phyloP scores from a whole-genome alignment of 495 filamentous ascomycete genomes.

The Aspergillus incahuasiensis region DNA sequence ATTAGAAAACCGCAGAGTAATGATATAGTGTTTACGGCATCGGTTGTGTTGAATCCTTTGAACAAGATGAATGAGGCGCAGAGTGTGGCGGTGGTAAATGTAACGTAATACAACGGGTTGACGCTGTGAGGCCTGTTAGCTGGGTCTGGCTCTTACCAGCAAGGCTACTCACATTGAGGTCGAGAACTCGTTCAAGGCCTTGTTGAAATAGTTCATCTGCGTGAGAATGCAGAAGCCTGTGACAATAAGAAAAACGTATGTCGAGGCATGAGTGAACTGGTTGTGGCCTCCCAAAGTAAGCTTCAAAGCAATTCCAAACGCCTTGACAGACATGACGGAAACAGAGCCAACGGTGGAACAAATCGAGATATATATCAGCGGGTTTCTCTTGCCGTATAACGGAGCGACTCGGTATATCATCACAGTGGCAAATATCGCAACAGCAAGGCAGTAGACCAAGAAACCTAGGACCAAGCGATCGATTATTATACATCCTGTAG shows the following conservation, averaged over 20 bases:
- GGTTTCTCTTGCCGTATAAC: constrained; percentile 85
- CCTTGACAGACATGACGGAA: constrained; percentile 98
- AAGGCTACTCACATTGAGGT: constrained; percentile 76
- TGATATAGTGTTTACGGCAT: constrained; percentile 89
- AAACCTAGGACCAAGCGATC: constrained; percentile 57
- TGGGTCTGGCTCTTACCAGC: neutral
- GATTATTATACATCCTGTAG: neutral
- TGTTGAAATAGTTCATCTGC: constrained; percentile 99
- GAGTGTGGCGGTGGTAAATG: constrained; percentile 95
- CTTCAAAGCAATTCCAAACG: constrained; percentile 94
- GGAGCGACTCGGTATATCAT: constrained; percentile 97
- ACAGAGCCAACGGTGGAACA: constrained; percentile 95
- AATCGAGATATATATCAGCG: constrained; percentile 91
- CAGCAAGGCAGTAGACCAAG: constrained; percentile 70
- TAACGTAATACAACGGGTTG: constrained; percentile 97
- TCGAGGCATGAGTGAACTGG: constrained; percentile 88
- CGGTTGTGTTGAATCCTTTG: constrained; percentile 93
- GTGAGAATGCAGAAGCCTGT: constrained; percentile 89
- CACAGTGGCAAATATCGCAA: constrained; percentile 74
- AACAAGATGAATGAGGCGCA: constrained; percentile 97
- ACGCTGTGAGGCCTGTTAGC: constrained; percentile 59
- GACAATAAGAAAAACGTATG: constrained; percentile 94
- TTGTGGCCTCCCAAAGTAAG: constrained; percentile 87
- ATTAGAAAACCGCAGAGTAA: constrained; percentile 90
- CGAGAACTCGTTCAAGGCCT: constrained; percentile 92